Evolutionary conservation across 352 stramenopile species (phyloP), one percentile per base, ranked within the genome.

Genomic region (Phytophthora hibernalis): DNA sequence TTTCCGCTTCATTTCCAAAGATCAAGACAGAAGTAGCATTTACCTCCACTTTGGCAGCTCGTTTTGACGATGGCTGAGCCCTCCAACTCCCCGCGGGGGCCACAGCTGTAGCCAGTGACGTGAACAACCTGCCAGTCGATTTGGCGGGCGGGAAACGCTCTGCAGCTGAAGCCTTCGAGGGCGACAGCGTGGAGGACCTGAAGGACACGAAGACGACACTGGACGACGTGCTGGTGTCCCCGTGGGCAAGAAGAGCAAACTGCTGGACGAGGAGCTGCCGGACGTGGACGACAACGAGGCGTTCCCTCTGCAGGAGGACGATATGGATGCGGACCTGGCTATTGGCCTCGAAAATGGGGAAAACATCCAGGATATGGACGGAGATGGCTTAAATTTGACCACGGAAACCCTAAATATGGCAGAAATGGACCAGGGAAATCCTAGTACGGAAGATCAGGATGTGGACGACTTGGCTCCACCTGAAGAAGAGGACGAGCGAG

Each of bases 221-320:
- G 58, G 83, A 91, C 70, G 83, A 91, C 65, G 80, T 91, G 15
- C 53, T 87, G 50, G 71, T 83, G 54, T 81, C 78, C 20, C 78
- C 9, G n/a, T 72, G 52, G 24, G 56, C 13, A 91, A 91, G 61
- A 84, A 79, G 64, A 74, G 54, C 42, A 82, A 80, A 13, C 30
- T 82, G 28, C 53, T 85, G 33, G 77, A 83, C 50, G 65, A 56
- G 6, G 70, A 83, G 22, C 69, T 86, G 26, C 78, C 76, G 0
- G 80, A 87, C 62, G 74, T 79, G 56, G 77, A 90, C 49, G 81
- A 79, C 35, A 62, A 75, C 10, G 78, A 79, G 45, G 44, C 82
- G 38, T 77, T 80, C 33, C 62, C 68, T 9, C 62, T 68, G 21
- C 44, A 79, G 22, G 68, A 65, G 13, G 64, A 71, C 50, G 64